Conservation (phyloP, 352 stramenopile species). For the Pythium aristosporum region DNA sequence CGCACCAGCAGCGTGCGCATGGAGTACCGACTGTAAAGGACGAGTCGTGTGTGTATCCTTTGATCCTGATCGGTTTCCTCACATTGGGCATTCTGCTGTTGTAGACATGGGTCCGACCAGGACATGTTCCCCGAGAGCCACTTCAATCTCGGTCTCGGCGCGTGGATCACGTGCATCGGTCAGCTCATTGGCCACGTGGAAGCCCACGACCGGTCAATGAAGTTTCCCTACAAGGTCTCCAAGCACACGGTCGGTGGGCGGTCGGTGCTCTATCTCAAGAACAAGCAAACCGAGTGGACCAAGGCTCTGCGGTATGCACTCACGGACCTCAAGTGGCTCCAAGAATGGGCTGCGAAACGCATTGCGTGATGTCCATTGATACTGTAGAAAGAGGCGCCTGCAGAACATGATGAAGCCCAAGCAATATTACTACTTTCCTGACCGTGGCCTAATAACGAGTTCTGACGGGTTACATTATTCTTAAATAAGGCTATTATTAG, state of each 20-base stretch:
- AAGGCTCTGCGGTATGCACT: constrained; percentile 48
- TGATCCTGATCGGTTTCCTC: too few relatives aligned
- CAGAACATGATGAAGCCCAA: too few relatives aligned
- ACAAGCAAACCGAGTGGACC: constrained; percentile 84
- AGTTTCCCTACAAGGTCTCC: constrained; percentile 78
- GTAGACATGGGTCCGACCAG: constrained; percentile 78
- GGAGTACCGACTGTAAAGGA: constrained; percentile 70
- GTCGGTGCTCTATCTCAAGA: constrained; percentile 76
- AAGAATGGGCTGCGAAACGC: constrained; percentile 61
- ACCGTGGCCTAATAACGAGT: too few relatives aligned
- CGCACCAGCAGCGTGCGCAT: constrained; percentile 73
- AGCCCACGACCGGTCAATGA: constrained; percentile 53
- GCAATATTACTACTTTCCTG: too few relatives aligned
- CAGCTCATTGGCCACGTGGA: constrained; percentile 66
- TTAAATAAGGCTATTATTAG: too few relatives aligned
- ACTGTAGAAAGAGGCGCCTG: background rate
- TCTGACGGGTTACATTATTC: too few relatives aligned
- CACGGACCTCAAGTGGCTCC: constrained; percentile 68
- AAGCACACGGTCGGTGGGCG: constrained; percentile 69
- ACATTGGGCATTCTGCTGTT: background rate
- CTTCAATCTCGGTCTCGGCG: constrained; percentile 83
- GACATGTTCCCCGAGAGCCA: constrained; percentile 84
- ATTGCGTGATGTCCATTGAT: background rate
- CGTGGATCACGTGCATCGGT: constrained; percentile 74
- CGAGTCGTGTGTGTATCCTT: too few relatives aligned